Evolutionary conservation across 257 asterid genomes (phyloP).

Genomic region (Solanum etuberosum): DNA sequence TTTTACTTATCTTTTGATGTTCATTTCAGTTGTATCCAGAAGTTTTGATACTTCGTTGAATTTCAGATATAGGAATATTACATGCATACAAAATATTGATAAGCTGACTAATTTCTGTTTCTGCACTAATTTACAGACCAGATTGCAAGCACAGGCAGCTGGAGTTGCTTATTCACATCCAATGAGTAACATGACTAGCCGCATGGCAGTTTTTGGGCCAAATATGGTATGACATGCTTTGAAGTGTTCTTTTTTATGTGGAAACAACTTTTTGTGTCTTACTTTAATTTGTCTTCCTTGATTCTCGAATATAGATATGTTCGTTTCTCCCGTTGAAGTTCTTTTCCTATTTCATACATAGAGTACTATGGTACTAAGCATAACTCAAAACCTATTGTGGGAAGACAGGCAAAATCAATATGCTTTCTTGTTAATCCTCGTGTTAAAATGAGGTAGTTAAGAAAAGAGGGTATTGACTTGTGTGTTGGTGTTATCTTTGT

Average conservation of each 20-base stretch:
- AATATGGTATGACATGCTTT: conserved; percentile 44
- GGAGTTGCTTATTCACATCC: conserved; percentile 84
- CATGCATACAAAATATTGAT: not conserved
- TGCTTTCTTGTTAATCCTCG: not conserved
- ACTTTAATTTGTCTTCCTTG: not conserved
- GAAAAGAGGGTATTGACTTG: not conserved
- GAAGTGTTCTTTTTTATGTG: not conserved
- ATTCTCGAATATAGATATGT: not conserved
- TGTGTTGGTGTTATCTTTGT: not conserved
- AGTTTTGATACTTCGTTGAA: not conserved
- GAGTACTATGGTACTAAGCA: not conserved
- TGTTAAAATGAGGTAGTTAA: not conserved
- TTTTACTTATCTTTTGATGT: not conserved
- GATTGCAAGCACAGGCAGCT: conserved; percentile 97
- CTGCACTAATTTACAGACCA: conserved; percentile 38
- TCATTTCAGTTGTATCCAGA: not conserved
- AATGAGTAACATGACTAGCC: conserved; percentile 66
- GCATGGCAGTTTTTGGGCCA: conserved; percentile 92
- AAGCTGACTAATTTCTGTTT: not conserved
- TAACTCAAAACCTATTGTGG: not conserved
- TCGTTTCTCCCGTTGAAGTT: not conserved
- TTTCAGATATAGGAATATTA: not conserved
- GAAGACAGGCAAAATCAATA: not conserved
- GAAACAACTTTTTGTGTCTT: not conserved
- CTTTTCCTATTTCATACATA: not conserved